Evolutionary conservation across 768 basidiomycete genomes (phyloP).

Genomic region (Tricholoma matsutake): DNA sequence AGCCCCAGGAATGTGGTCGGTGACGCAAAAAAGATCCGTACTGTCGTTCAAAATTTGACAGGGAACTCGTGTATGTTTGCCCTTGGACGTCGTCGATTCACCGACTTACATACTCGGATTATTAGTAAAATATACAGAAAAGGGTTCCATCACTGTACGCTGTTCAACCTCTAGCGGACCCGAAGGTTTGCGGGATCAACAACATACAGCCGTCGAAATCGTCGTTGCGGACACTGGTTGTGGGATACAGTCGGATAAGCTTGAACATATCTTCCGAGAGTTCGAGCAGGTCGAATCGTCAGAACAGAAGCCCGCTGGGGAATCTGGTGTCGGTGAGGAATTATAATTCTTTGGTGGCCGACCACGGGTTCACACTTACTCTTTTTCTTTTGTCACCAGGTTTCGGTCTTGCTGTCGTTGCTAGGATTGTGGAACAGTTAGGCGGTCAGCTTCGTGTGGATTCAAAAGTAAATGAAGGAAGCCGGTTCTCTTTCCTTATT

Average conservation of each 20-base stretch:
- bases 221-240: conserved; percentile 69
- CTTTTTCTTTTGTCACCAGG: conserved; percentile 35
- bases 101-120: conserved; percentile 4
- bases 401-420: conserved; percentile 77
- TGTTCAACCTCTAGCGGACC: conserved; percentile 53
- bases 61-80: conserved; percentile 61
- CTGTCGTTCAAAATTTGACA: conserved; percentile 74
- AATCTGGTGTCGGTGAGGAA: conserved; percentile 46
- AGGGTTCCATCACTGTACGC: conserved; percentile 58
- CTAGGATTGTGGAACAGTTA: conserved; percentile 74
- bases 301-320: conserved; percentile 33
- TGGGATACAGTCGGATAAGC: conserved; percentile 62
- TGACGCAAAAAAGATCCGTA: conserved; percentile 70
- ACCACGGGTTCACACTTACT: neutral
- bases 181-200: conserved; percentile 41
- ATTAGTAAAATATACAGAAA: conserved; percentile 72
- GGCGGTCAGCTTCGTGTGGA: conserved; percentile 79
- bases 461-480: conserved; percentile 63
- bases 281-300: conserved; percentile 72
- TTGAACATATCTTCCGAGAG: conserved; percentile 76
- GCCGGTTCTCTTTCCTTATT: conserved; percentile 69
- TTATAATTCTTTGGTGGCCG: neutral
- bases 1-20: conserved; percentile 65
- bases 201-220: conserved; percentile 62
- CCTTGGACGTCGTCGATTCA: neutral